These are phyloP conservation scores for Chalciporus piperatus DNA, from an alignment of 768 basidiomycete genomes.

Conservation along the genomic window DNA sequence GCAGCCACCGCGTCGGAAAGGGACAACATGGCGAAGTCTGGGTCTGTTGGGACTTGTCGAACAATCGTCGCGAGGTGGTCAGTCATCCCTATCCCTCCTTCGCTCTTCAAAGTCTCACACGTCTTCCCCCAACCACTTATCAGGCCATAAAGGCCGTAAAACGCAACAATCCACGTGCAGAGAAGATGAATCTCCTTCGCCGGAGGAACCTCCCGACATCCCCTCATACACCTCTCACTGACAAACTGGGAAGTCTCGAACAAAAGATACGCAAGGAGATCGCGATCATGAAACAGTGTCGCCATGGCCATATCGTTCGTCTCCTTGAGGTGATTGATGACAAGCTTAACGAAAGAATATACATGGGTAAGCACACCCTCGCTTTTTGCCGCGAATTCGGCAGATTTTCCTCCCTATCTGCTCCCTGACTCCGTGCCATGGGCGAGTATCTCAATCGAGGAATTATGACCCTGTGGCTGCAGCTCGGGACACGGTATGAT, in stretches of 20 bases:
- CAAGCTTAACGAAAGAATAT: constrained; percentile 80
- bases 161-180: constrained; percentile 68
- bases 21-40: constrained; percentile 93
- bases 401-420: constrained; percentile 17
- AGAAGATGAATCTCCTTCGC: constrained; percentile 56
- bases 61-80: constrained; percentile 48
- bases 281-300: constrained; percentile 97
- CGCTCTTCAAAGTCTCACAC: constrained; percentile 2
- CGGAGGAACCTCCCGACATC: constrained; percentile 43
- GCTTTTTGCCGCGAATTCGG: constrained; percentile 12
- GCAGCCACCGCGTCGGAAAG: constrained; percentile 72
- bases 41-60: constrained; percentile 56
- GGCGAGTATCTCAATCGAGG: constrained; percentile 30
- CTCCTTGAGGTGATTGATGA: constrained; percentile 96
- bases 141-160: constrained; percentile 81
- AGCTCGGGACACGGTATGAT: constrained; percentile 31
- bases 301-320: constrained; percentile 85
- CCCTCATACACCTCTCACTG: constrained; percentile 55
- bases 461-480: constrained; percentile 32
- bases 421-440: constrained; percentile 25
- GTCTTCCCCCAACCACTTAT: constrained; percentile 4
- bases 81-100: constrained; percentile 23
- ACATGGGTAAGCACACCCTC: constrained; percentile 72
- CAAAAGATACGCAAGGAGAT: constrained; percentile 90
- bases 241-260: constrained; percentile 69